Percentiles rank a stretch among this genome's conserved stretches.
Conservation (phyloP, 2,329 filamentous ascomycete species). For the Graphiopsis chlorocephala region DNA sequence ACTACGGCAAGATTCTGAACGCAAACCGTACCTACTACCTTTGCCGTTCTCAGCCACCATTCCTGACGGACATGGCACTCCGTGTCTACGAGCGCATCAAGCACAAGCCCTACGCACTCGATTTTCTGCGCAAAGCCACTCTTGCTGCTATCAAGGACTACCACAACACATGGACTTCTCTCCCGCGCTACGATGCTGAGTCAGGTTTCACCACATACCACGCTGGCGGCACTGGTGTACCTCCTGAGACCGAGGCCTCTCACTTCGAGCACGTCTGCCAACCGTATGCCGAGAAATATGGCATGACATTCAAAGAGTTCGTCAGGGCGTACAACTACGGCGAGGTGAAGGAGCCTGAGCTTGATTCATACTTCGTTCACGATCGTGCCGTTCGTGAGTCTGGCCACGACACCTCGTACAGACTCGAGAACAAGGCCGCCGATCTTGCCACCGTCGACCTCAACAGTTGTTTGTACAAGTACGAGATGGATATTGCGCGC, state of each 20-base stretch:
- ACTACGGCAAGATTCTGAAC: constrained; percentile 98
- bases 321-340: constrained; percentile 83
- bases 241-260: constrained; percentile 83
- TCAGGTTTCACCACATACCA: constrained; percentile 83
- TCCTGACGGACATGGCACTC: constrained; percentile 94
- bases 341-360: constrained; percentile 73
- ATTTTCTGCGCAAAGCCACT: constrained; percentile 77
- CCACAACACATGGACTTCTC: constrained; percentile 75
- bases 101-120: constrained; percentile 72
- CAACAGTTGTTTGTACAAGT: constrained; percentile 94
- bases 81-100: constrained; percentile 92
- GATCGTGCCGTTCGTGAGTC: constrained; percentile 95
- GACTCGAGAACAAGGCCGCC: constrained; percentile 81
- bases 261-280: constrained; percentile 82
- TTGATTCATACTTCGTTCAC: constrained; percentile 94
- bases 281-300: constrained; percentile 80
- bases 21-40: constrained; percentile 96
- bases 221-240: constrained; percentile 78
- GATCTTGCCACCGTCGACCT: constrained; percentile 91
- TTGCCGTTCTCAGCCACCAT: constrained; percentile 88
- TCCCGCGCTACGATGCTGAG: constrained; percentile 70
- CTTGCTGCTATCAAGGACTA: constrained; percentile 97
- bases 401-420: constrained; percentile 93
- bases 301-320: constrained; percentile 79
- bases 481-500: constrained; percentile 88